Percentiles rank a stretch among this genome's conserved stretches.
phyloP scores from a whole-genome alignment of 441 rosid genomes.

The Erodium trifolium region DNA sequence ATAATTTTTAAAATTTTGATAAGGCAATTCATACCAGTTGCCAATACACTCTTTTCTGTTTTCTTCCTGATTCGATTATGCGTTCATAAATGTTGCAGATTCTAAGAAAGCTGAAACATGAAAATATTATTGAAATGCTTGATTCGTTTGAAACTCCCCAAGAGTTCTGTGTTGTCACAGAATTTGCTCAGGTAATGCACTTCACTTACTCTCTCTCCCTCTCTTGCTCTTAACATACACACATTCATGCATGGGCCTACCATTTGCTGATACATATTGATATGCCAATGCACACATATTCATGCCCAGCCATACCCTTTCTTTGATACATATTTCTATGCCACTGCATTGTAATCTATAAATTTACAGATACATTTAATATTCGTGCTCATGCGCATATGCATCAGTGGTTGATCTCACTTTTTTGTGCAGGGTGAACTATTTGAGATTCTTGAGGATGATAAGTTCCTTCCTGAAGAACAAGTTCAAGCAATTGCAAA shows the following conservation, averaged over 20 bases:
- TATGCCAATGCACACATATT: too few relatives aligned
- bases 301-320: too few relatives aligned
- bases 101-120: conserved; percentile 87
- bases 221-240: neutral
- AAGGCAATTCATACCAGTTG: too few relatives aligned
- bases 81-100: conserved; percentile 43
- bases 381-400: neutral
- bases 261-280: too few relatives aligned
- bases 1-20: neutral
- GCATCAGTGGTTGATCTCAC: conserved; percentile 13
- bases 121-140: conserved; percentile 90
- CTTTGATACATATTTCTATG: too few relatives aligned
- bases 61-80: conserved; percentile 14
- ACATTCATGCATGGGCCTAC: neutral
- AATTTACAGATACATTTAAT: too few relatives aligned
- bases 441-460: conserved; percentile 96
- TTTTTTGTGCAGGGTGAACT: conserved; percentile 64
- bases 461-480: conserved; percentile 93
- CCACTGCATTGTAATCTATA: too few relatives aligned
- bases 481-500: conserved; percentile 98
- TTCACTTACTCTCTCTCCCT: conserved; percentile 10
- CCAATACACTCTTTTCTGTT: too few relatives aligned
- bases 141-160: conserved; percentile 92
- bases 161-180: conserved; percentile 97
- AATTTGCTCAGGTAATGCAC: conserved; percentile 73